Evolutionary conservation across 2,329 filamentous ascomycete species (phyloP).

Genomic region (Neofusicoccum sp.): DNA sequence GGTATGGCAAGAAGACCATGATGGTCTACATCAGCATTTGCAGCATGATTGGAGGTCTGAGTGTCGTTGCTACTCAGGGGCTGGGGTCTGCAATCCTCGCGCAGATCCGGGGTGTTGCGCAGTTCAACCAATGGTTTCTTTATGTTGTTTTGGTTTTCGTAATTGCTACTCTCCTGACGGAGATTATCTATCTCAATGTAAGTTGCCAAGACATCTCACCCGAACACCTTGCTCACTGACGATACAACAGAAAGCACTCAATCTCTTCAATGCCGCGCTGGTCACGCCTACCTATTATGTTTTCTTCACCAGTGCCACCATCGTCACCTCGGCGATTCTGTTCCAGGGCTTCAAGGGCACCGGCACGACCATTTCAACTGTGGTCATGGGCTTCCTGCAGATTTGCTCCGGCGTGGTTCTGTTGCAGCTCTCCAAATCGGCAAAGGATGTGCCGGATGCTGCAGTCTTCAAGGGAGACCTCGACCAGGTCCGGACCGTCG

Average conservation of each 20-base stretch:
- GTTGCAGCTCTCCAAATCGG: slow-evolving; percentile 94
- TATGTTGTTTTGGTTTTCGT: slow-evolving; percentile 93
- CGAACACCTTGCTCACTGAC: slow-evolving; percentile 34
- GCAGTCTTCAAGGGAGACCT: slow-evolving; percentile 91
- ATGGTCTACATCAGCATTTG: slow-evolving; percentile 96
- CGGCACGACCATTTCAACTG: slow-evolving; percentile 75
- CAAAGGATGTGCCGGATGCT: slow-evolving; percentile 93
- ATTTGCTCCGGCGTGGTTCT: slow-evolving; percentile 93
- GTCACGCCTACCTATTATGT: slow-evolving; percentile 99
- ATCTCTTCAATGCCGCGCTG: slow-evolving; percentile 93
- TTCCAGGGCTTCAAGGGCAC: slow-evolving; percentile 95
- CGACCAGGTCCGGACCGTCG: slow-evolving; percentile 93
- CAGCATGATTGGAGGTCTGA: slow-evolving; percentile 90
- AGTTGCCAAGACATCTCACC: slow-evolving; percentile 44
- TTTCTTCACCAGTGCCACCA: slow-evolving; percentile 94
- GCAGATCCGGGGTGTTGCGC: slow-evolving; percentile 75
- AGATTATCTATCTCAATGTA: slow-evolving; percentile 95
- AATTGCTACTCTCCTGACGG: slow-evolving; percentile 81
- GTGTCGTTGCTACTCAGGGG: slow-evolving; percentile 92
- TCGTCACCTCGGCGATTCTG: slow-evolving; percentile 88
- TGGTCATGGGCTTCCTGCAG: slow-evolving; percentile 89
- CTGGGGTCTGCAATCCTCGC: slow-evolving; percentile 89
- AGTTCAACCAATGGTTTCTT: slow-evolving; percentile 98
- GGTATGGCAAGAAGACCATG: slow-evolving; percentile 96
- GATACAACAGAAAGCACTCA: slow-evolving; percentile 85